Base-by-base conservation (phyloP, 2,329 filamentous ascomycete species). In the Penicillium sp. region DNA sequence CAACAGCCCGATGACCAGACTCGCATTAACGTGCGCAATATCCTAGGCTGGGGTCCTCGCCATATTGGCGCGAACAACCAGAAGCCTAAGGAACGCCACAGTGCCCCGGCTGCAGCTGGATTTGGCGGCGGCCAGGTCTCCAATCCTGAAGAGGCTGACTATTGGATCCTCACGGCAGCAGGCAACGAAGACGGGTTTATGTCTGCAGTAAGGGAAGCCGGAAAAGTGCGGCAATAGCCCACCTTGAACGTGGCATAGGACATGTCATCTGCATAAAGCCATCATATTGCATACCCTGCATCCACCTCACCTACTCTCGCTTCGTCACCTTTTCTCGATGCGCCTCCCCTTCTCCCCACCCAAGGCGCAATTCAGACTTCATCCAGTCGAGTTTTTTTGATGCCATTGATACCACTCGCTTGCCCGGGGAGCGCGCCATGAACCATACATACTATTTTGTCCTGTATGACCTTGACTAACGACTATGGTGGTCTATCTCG, bases 161-260 rank as follows among this genome's bases (percentile, higher is more conserved):
- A 76, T 54, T 76, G 73, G 73, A 61, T 74, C 45, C 55, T 75
- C 33, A 67, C 65, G 28, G 55, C 67, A 36, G 63, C 68, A 18
- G 69, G 72, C 11, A 61, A 73, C 53, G 72, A 74, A 47, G 72
- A 76, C 50, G 68, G 67, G 20, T 76, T 76, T 54, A 73, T 76
- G 57, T 62, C 65, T 43, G 70, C 72, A 45, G 70, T 76, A 25
- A 63, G 71, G 22, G 71, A 75, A 51, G 74, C 74, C 38, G 73
- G 74, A 24, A 75, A 73, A 49, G 69, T 74, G 24, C 67, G 66
- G 45, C 54, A 58, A 44, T 61, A 54, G 18, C 35, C 33, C 8
- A 35, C 16, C 10, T 38, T 20, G 16, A 20, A 20, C 35, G 20
- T 38, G 33, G 16, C 33, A 36, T 36, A 3, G 11, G 16, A 36